Percentiles rank a stretch among this genome's conserved stretches.
These are phyloP conservation scores for Candida freyschussii DNA, from an alignment of 1,139 yeast genomes.

Conservation along the genomic window DNA sequence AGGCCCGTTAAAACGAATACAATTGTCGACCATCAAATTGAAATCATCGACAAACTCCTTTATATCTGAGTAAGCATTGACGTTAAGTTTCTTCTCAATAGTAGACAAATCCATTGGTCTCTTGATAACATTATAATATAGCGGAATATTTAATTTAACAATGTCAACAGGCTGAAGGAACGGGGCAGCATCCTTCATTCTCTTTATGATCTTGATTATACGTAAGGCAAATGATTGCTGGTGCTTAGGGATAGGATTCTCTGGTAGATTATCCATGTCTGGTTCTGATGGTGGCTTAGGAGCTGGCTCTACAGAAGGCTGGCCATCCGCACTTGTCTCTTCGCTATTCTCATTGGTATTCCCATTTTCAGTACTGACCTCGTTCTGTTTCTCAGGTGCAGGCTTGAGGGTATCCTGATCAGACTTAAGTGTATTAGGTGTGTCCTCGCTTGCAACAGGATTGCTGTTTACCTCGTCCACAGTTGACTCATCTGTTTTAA, in stretches of 20 bases:
- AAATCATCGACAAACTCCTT: constrained; percentile 73
- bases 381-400: too few species aligned
- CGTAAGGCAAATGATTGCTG: constrained; percentile 61
- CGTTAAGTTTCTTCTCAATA: constrained; percentile 72
- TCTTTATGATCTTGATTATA: constrained; percentile 73
- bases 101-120: constrained; percentile 94
- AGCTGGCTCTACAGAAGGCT: constrained; percentile 44
- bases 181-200: constrained; percentile 91
- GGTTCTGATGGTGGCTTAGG: constrained; percentile 72
- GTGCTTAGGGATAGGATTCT: constrained; percentile 76
- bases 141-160: constrained; percentile 83
- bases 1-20: constrained; percentile 80
- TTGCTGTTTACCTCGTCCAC: neutral
- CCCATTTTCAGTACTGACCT: too few species aligned
- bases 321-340: constrained; percentile 4
- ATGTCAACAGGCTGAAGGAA: constrained; percentile 87
- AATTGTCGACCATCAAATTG: constrained; percentile 78
- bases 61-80: constrained; percentile 66
- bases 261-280: constrained; percentile 63
- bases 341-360: constrained; percentile 1
- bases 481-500: constrained; percentile 6
- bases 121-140: constrained; percentile 75
- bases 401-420: too few species aligned
- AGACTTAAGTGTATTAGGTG: too few species aligned
- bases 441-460: too few species aligned